phyloP scores from a whole-genome alignment of 139 green algal genomes.

The Tetradesmus lagerheimii region DNA sequence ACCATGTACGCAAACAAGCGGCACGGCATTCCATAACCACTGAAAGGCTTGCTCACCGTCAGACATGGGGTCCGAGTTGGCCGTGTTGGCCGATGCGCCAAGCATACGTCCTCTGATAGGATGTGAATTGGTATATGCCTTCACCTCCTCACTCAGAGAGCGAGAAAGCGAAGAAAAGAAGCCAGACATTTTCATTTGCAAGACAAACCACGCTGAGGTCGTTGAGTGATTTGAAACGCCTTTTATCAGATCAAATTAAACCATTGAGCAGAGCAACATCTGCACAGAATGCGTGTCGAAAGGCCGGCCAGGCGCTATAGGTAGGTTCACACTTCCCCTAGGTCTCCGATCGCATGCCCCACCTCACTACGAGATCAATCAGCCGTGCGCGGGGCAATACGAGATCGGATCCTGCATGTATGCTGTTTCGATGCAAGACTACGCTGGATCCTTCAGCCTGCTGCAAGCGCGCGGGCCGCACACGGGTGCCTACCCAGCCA shows the following conservation, averaged over 20 bases:
- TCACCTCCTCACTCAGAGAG: conserved; percentile 27
- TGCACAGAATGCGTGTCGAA: not conserved
- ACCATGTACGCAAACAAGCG: not conserved
- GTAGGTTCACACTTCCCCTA: not conserved
- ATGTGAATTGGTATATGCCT: conserved; percentile 3
- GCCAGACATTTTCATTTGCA: conserved; percentile 21
- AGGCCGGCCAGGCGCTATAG: not conserved
- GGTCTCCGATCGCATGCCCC: not conserved
- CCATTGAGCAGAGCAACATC: not conserved
- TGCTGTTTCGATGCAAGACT: too few relatives aligned
- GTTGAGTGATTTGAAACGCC: not conserved
- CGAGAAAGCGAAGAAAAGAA: conserved; percentile 17
- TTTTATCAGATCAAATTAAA: not conserved
- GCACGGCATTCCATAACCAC: too few relatives aligned
- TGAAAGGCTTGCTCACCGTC: not conserved
- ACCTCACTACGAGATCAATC: not conserved
- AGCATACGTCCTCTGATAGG: not conserved
- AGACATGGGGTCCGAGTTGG: not conserved
- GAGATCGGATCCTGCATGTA: too few relatives aligned
- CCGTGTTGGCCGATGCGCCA: not conserved
- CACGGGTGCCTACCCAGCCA: too few relatives aligned
- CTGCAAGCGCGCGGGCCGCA: too few relatives aligned
- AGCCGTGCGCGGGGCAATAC: too few relatives aligned
- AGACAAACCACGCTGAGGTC: not conserved
- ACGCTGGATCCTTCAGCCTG: too few relatives aligned